Conservation (phyloP, 371 early-diverging fungal genomes). For the Capillidium heterosporum region DNA sequence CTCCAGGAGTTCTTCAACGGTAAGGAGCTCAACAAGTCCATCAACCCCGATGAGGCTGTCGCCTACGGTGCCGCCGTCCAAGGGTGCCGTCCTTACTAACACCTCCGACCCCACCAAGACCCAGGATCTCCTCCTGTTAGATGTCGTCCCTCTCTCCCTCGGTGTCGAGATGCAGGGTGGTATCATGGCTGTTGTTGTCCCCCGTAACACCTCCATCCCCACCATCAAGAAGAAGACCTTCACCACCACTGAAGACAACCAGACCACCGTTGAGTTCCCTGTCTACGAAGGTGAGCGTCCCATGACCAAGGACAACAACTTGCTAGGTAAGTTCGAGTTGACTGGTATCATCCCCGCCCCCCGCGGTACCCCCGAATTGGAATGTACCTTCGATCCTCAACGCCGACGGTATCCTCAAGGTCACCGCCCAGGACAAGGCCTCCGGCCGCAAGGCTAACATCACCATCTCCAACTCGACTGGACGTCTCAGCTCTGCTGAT, state of each 20-base stretch:
- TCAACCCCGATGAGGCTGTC: slow-evolving; percentile 93
- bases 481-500: slow-evolving; percentile 74
- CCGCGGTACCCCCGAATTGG: slow-evolving; percentile 79
- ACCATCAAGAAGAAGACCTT: slow-evolving; percentile 79
- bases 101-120: slow-evolving; percentile 44
- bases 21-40: slow-evolving; percentile 63
- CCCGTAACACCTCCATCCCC: slow-evolving; percentile 83
- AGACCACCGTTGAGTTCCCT: slow-evolving; percentile 79
- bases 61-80: slow-evolving; percentile 94
- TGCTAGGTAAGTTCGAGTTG: slow-evolving; percentile 81
- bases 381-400: slow-evolving; percentile 88
- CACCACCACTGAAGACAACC: slow-evolving; percentile 89
- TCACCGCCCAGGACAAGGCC: slow-evolving; percentile 79
- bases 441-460: slow-evolving; percentile 77
- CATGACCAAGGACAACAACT: slow-evolving; percentile 82
- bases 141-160: slow-evolving; percentile 78
- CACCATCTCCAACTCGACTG: slow-evolving; percentile 82
- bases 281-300: slow-evolving; percentile 89
- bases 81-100: slow-evolving; percentile 62
- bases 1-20: slow-evolving; percentile 78
- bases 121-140: slow-evolving; percentile 59
- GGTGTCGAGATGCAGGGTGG: slow-evolving; percentile 92
- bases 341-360: slow-evolving; percentile 76
- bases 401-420: slow-evolving; percentile 89
- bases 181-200: slow-evolving; percentile 53